Conservation (phyloP, 139 green algal species). For the Trebouxia sp. region DNA sequence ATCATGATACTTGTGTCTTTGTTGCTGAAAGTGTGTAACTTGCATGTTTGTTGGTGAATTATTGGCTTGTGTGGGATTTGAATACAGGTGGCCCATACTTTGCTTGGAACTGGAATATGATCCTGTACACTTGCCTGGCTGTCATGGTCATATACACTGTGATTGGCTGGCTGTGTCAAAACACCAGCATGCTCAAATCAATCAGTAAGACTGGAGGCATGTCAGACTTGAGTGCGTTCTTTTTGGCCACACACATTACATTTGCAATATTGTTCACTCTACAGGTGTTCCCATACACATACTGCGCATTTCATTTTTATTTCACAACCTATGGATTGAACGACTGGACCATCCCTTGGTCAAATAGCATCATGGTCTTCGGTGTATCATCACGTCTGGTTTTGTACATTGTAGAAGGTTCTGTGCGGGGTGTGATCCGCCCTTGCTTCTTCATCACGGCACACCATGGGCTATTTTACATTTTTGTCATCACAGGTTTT, state of each 20-base stretch:
- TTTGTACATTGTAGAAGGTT: not conserved
- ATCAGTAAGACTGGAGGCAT: not conserved
- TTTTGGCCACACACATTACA: not conserved
- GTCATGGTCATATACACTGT: not conserved
- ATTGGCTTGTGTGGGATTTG: not conserved
- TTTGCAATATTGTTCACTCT: not conserved
- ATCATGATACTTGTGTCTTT: no score
- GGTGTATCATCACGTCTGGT: not conserved
- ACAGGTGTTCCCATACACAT: slow-evolving; percentile 3
- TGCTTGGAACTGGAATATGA: slow-evolving; percentile 9
- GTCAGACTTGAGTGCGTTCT: slow-evolving; percentile 3
- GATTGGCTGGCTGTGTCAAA: not conserved
- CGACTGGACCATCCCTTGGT: slow-evolving; percentile 9
- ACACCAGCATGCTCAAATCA: not conserved
- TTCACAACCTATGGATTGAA: slow-evolving; percentile 1
- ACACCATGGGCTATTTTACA: not conserved
- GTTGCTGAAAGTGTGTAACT: not conserved
- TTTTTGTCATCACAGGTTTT: slow-evolving; percentile 8
- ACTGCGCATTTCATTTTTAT: slow-evolving; percentile 7
- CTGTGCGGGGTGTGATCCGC: not conserved
- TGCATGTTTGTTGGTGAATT: not conserved
- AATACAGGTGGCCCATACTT: not conserved
- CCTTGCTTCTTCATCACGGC: not conserved
- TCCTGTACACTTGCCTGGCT: slow-evolving; percentile 3
- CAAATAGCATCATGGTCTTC: not conserved